Evolutionary conservation across 192 early-diverging fungal species (phyloP), one percentile per base, ranked within the genome.

Genomic region (Linnemannia hyalina): DNA sequence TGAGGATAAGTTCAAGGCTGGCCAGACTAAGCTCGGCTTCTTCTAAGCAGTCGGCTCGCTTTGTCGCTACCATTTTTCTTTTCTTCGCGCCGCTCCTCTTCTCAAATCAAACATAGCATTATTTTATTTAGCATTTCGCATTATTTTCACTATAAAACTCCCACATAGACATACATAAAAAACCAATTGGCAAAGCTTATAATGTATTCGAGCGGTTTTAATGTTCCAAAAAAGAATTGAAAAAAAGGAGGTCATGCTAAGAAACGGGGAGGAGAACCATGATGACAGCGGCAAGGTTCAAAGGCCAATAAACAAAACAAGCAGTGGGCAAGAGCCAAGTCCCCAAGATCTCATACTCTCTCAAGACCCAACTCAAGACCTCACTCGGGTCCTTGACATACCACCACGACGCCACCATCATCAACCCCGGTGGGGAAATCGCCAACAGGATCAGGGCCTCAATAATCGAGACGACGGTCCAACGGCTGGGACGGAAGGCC

Each of bases 221-320:
- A 57, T 69, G 15, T 35, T 22, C 5, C 69, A 23, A 60, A 23
- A 60, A 6, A 57, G 68, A 52, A 52, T 52, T 22, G 49, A 41
- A 11, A 52, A 26, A 18, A 35, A n/a, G n/a, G 13, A 8, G 20
- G 6, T 40, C 23, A 44, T 13, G 20, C 60, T 79, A 83, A 5
- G 47, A 76, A 16, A 78, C 70, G 1, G 86, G 83, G 41, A 85
- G 76, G 35, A 88, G 83, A 9, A 90, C 80, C 83, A 90, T 90
- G 5, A 88, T 79, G 3, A 60, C 47, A 40, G 83, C 80, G 42
- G 90, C 89, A 49, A 93, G 63, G 78, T 92, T 91, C 70, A 88
- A 78, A 8, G 95, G 95, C 94, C 95, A 96, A 84, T 95, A 95
- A 1, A 93, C 85, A n/a, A 91, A 91, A 81, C 93, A 94, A 36